Conservation (phyloP, 768 basidiomycete genomes). For the Leccinellum albellum region DNA sequence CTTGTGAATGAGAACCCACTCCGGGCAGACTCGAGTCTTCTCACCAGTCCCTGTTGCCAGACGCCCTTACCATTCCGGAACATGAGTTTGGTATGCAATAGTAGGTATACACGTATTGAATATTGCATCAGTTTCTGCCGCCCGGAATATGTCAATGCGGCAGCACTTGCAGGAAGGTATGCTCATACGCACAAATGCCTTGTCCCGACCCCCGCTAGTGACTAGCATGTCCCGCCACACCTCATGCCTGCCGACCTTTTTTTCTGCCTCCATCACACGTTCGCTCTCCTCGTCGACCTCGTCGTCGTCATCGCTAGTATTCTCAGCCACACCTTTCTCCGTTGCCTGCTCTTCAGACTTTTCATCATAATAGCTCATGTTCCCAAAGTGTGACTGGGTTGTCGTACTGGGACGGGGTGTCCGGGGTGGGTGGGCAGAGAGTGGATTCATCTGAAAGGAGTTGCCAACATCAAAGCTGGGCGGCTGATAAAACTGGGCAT, state of each 20-base stretch:
- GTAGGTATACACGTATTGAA: constrained; percentile 66
- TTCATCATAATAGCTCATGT: constrained; percentile 37
- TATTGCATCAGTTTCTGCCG: constrained; percentile 85
- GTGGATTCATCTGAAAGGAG: constrained; percentile 80
- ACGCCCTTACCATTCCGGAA: constrained; percentile 39
- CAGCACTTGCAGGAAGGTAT: neutral
- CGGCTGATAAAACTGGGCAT: constrained; percentile 48
- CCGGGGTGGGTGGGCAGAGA: constrained; percentile 74
- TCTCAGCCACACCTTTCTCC: constrained; percentile 12
- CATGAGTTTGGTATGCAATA: constrained; percentile 60
- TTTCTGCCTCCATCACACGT: constrained; percentile 39
- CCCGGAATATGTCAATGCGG: constrained; percentile 1
- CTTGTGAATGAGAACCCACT: constrained; percentile 73
- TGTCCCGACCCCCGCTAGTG: constrained; percentile 78
- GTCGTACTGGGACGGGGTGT: constrained; percentile 50
- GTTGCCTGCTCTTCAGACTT: constrained; percentile 37
- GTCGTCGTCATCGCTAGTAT: constrained; percentile 31
- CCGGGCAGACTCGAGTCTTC: constrained; percentile 49
- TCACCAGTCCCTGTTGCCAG: constrained; percentile 57
- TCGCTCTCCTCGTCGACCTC: constrained; percentile 52
- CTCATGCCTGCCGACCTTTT: constrained; percentile 55
- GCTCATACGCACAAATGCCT: constrained; percentile 64
- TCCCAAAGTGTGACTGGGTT: constrained; percentile 24
- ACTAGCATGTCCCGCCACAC: constrained; percentile 79
- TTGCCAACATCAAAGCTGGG: constrained; percentile 54